Conservation (phyloP, 768 basidiomycete species). For the Leccinum longicurvipes region DNA sequence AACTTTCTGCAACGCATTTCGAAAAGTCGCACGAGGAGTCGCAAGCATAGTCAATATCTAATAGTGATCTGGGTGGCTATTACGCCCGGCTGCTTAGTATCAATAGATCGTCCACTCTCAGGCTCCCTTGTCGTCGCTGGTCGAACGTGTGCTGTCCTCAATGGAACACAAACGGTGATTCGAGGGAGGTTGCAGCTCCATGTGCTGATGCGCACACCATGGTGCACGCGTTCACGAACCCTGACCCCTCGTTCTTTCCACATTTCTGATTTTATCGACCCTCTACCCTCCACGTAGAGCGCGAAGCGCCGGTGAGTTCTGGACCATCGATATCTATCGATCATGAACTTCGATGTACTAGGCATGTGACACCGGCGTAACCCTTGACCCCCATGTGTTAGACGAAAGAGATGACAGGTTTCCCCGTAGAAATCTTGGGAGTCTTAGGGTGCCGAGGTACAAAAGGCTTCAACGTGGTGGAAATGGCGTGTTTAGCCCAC, state of each 20-base stretch:
- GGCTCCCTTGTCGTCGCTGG: too few species aligned
- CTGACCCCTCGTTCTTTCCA: background rate
- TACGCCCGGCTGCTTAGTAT: too few species aligned
- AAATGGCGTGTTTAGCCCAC: background rate
- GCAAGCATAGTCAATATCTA: too few species aligned
- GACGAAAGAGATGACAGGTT: background rate
- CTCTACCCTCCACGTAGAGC: background rate
- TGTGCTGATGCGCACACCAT: too few species aligned
- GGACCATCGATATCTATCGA: background rate
- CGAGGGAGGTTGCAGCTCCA: too few species aligned
- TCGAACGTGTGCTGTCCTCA: too few species aligned
- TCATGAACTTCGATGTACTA: background rate
- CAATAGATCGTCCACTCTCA: too few species aligned
- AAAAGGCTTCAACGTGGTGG: background rate
- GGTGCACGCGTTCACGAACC: background rate
- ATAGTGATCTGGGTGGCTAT: too few species aligned
- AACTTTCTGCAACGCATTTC: too few species aligned
- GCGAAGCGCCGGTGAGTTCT: background rate
- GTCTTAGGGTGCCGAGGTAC: background rate
- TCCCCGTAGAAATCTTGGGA: background rate
- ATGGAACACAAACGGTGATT: too few species aligned
- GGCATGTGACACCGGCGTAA: background rate
- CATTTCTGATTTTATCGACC: background rate
- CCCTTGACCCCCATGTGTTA: background rate
- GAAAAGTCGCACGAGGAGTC: too few species aligned